phyloP scores from a whole-genome alignment of 305 asterid genomes.

The Solanum hybrid region DNA sequence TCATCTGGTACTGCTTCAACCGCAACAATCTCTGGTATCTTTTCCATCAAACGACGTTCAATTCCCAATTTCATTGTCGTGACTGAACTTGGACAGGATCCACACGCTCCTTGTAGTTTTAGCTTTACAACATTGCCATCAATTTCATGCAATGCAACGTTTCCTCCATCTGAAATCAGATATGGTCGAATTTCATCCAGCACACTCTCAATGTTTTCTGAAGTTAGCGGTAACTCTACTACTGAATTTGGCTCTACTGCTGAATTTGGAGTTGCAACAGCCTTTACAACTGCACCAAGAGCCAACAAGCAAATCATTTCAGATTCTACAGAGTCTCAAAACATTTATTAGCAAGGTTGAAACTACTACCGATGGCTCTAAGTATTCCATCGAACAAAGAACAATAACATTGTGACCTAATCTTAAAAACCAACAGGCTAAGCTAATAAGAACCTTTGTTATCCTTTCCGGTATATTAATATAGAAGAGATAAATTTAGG shows the following conservation, averaged over 20 bases:
- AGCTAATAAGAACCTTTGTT: neutral
- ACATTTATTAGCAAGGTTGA: neutral
- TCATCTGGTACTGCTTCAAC: constrained; percentile 91
- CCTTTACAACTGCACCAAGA: constrained; percentile 44
- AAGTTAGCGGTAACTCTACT: constrained; percentile 68
- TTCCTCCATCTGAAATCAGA: constrained; percentile 93
- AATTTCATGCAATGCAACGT: constrained; percentile 90
- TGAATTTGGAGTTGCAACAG: constrained; percentile 70
- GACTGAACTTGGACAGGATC: constrained; percentile 91
- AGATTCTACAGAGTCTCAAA: neutral
- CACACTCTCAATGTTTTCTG: constrained; percentile 81
- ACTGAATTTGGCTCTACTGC: constrained; percentile 48
- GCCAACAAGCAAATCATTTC: constrained; percentile 1
- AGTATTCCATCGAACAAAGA: neutral
- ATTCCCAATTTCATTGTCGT: constrained; percentile 92
- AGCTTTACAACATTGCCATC: constrained; percentile 87
- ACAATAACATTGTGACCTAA: neutral
- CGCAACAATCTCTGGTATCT: constrained; percentile 82
- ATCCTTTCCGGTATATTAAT: neutral
- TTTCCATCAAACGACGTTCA: constrained; percentile 89
- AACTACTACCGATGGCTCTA: neutral
- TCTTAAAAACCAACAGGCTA: neutral
- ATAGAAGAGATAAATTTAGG: neutral
- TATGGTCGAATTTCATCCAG: constrained; percentile 94
- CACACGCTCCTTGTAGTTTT: constrained; percentile 96